phyloP scores from a whole-genome alignment of 805 yeast species.

The Starmerella bacillaris region DNA sequence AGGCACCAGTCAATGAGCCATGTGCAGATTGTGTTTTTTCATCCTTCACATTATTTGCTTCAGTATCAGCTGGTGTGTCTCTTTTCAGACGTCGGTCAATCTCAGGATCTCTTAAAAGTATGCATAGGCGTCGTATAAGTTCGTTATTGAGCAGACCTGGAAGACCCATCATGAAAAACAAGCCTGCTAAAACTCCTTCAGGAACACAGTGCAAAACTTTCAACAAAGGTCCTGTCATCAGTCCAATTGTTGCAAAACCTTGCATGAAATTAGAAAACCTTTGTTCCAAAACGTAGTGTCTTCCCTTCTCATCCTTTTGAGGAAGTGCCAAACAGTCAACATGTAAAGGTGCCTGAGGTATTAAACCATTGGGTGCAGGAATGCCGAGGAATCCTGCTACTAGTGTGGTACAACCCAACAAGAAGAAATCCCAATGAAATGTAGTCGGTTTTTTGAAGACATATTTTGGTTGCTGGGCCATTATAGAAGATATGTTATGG shows the following conservation, averaged over 20 bases:
- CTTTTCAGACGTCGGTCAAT: neutral
- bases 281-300: conserved; percentile 58
- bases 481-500: conserved; percentile 83
- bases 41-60: no score
- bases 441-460: conserved; percentile 73
- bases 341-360: conserved; percentile 94
- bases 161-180: conserved; percentile 85
- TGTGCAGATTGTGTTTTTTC: no score
- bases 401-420: conserved; percentile 76
- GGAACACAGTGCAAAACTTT: conserved; percentile 71
- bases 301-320: conserved; percentile 12
- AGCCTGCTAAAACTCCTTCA: conserved; percentile 80
- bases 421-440: conserved; percentile 80
- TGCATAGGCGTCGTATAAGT: conserved; percentile 44
- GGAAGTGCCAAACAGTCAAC: conserved; percentile 47
- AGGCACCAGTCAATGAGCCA: no score
- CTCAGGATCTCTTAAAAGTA: conserved; percentile 26
- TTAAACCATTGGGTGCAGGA: conserved; percentile 91
- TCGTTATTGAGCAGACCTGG: conserved; percentile 55
- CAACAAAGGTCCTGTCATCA: conserved; percentile 79
- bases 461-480: conserved; percentile 71
- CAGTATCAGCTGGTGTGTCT: conserved; percentile 34
- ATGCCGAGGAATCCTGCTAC: conserved; percentile 72
- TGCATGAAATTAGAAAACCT: conserved; percentile 69
- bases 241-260: conserved; percentile 64